Base-by-base conservation (phyloP, 2,329 filamentous ascomycete genomes). In the Neofusicoccum ribis region DNA sequence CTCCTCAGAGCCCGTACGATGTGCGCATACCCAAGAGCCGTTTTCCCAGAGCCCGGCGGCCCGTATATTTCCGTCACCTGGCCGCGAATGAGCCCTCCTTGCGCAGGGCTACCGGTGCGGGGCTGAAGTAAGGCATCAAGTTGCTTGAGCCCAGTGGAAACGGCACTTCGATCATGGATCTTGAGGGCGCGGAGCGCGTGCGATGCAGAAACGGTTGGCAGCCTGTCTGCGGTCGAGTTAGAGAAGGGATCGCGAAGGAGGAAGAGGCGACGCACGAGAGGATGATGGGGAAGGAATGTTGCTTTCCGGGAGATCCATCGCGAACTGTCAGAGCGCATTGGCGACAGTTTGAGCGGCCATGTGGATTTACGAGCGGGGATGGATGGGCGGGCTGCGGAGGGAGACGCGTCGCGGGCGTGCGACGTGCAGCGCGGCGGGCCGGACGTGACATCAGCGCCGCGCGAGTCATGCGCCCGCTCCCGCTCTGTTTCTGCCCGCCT, bases 1-100 rank as follows among this genome's bases (percentile, higher is more conserved):
- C 27, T 31, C 27, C 27, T 31, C 27, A 31, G 5, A 31, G 27
- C 27, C 27, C 27, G 5, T 31, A 5, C 5, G 6, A 31, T 67
- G 64, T 64, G 66, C 54, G 79, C 86, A 79, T 82, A 94, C 91
- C 89, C 91, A 70, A 97, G 81, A 12, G 89, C 84, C 3, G 92
- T 96, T 82, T 96, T 97, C 36, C 93, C 94, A 31, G 86, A 86
- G 1, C 93, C 93, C 8, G 92, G 90, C 11, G 93, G 92, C 0
- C 94, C 94, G 85, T 91, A 96, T 58, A 97, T 80, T 77, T 98
- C 94, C 3, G 91, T 91, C 47, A 97, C 84, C 75, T 92, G 91
- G 14, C 93, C 92, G 65, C 88, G 86, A 67, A 85, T 85, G 54
- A 96, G 82, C 3, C 92, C 93, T 17, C 85, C 83, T 63, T 72